Evolutionary conservation across 176 grass and related monocot species (phyloP).

Genomic region (Puya raimondii): DNA sequence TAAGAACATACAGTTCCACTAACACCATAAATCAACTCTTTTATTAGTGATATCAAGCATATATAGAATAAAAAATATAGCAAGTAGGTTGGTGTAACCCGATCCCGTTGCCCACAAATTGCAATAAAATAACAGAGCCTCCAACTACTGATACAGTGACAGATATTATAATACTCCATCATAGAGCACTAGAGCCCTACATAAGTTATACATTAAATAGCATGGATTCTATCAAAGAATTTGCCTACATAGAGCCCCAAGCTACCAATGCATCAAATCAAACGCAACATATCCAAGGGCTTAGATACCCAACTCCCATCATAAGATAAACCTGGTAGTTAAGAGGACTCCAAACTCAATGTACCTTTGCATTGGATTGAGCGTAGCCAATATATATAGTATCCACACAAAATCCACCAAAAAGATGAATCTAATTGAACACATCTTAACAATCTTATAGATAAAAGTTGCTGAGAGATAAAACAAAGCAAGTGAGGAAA

Average conservation of each 20-base stretch:
- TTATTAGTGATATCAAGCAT: too few species aligned
- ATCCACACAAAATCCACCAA: background rate
- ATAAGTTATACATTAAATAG: background rate
- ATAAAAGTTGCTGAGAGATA: too few species aligned
- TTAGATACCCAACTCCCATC: background rate
- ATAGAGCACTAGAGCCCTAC: background rate
- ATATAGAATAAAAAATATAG: too few species aligned
- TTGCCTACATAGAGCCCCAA: conserved; percentile 31
- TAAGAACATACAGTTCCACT: too few species aligned
- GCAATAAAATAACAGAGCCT: too few species aligned
- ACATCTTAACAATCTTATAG: background rate
- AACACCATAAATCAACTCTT: too few species aligned
- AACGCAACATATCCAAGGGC: background rate
- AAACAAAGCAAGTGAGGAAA: too few species aligned
- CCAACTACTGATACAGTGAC: too few species aligned
- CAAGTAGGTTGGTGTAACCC: too few species aligned
- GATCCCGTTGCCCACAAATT: too few species aligned
- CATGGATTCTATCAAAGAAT: conserved; percentile 40
- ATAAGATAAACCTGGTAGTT: background rate
- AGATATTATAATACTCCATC: background rate
- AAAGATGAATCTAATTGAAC: background rate
- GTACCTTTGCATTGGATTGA: background rate
- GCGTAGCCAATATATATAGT: background rate
- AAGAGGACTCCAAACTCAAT: background rate
- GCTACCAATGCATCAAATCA: background rate